These are phyloP conservation scores for Silybum marianum DNA, from an alignment of 129 eudicot genomes.

Conservation along the genomic window DNA sequence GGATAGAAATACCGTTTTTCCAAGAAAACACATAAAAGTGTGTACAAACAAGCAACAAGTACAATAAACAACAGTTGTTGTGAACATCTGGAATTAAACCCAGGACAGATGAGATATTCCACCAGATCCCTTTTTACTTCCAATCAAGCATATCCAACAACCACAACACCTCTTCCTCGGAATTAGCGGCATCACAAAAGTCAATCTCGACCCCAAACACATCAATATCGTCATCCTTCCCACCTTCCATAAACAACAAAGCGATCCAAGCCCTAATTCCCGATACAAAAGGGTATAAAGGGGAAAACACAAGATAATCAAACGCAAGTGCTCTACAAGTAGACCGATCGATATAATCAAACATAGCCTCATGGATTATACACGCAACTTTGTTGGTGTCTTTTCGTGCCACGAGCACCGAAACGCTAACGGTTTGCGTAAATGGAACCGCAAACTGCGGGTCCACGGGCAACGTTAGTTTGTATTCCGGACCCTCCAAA, in stretches of 20 bases:
- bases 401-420: constrained; percentile 77
- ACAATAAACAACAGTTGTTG: not conserved
- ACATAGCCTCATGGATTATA: constrained; percentile 51
- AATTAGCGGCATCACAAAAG: constrained; percentile 80
- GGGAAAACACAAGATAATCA: constrained; percentile 80
- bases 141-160: constrained; percentile 91
- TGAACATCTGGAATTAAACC: too few relatives aligned
- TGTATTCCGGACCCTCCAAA: constrained; percentile 77
- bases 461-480: constrained; percentile 75
- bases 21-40: not conserved
- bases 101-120: not conserved
- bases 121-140: constrained; percentile 47
- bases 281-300: constrained; percentile 78
- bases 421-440: constrained; percentile 58
- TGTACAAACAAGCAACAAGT: not conserved
- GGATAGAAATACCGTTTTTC: not conserved
- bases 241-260: constrained; percentile 64
- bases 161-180: constrained; percentile 85
- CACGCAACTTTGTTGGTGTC: constrained; percentile 79
- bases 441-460: constrained; percentile 61
- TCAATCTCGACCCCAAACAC: constrained; percentile 86
- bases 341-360: constrained; percentile 74
- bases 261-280: constrained; percentile 87
- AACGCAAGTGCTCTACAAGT: constrained; percentile 75
- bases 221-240: constrained; percentile 58